phyloP scores from a whole-genome alignment of 768 basidiomycete species.

The Suillus ampliporus region DNA sequence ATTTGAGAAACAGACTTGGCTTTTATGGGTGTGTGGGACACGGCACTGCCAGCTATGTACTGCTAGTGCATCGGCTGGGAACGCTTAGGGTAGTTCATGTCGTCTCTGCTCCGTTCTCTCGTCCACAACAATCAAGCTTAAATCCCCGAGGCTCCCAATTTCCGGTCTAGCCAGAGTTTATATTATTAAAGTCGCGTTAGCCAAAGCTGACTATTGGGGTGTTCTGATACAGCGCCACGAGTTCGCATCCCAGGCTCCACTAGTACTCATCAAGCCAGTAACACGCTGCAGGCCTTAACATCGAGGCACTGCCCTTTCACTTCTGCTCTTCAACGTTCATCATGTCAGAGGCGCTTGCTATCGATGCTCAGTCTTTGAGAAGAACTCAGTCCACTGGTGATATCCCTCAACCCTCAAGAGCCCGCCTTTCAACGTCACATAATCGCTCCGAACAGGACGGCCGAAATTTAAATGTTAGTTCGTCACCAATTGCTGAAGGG shows the following conservation, averaged over 20 bases:
- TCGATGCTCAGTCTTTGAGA: conserved; percentile 40
- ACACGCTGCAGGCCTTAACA: conserved; percentile 40
- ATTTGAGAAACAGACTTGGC: not conserved
- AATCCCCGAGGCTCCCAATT: not conserved
- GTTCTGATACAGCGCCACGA: conserved; percentile 5
- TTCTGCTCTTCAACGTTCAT: conserved; percentile 26
- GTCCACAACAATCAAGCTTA: not conserved
- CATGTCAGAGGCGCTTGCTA: conserved; percentile 32
- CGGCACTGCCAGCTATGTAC: not conserved
- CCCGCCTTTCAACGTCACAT: conserved; percentile 36
- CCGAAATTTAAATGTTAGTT: conserved; percentile 16
- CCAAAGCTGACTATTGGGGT: not conserved
- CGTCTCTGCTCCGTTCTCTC: not conserved
- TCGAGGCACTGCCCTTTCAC: conserved; percentile 19
- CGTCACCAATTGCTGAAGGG: conserved; percentile 8
- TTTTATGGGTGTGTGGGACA: conserved; percentile 1
- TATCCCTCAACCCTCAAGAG: conserved; percentile 35
- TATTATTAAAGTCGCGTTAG: not conserved
- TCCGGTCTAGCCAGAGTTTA: not conserved
- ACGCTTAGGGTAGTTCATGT: not conserved
- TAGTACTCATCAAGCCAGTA: conserved; percentile 19
- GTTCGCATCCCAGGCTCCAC: conserved; percentile 16
- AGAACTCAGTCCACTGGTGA: conserved; percentile 42
- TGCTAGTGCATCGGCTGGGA: conserved; percentile 2
- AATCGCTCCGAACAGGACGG: conserved; percentile 32